Percentiles rank a stretch among this genome's conserved stretches.
These are phyloP conservation scores for Eragrostis tef DNA, from an alignment of 202 grass and related monocot genomes.

Conservation along the genomic window DNA sequence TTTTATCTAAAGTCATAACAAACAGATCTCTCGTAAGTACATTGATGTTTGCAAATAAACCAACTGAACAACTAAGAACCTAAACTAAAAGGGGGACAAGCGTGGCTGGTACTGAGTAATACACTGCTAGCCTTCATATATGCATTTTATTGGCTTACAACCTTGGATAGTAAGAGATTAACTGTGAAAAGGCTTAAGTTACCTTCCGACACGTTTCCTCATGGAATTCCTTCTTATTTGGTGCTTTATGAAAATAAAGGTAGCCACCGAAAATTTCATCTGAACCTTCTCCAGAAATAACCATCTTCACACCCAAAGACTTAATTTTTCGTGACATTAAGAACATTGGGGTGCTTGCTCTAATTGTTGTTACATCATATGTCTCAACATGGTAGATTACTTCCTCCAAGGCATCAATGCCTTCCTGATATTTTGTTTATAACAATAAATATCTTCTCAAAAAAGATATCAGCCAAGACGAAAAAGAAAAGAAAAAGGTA, in stretches of 20 bases:
- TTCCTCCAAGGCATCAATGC: constrained; percentile 95
- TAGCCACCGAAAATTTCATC: constrained; percentile 98
- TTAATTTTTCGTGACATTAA: constrained; percentile 99
- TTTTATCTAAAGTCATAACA: constrained; percentile 76
- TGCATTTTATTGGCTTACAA: neutral
- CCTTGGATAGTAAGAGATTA: constrained; percentile 20
- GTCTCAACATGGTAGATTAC: constrained; percentile 93
- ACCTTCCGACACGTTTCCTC: constrained; percentile 93
- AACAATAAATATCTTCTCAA: constrained; percentile 20
- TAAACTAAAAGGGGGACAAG: constrained; percentile 1
- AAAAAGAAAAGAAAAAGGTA: constrained; percentile 34
- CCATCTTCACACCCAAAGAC: constrained; percentile 98
- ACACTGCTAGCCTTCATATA: neutral
- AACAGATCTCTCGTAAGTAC: constrained; percentile 22
- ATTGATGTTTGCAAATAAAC: neutral
- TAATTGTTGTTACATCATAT: constrained; percentile 93
- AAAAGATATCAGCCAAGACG: neutral
- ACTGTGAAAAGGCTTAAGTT: neutral
- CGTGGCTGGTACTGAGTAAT: neutral
- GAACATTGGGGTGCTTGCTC: constrained; percentile 98
- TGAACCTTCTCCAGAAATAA: constrained; percentile 97
- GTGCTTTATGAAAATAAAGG: constrained; percentile 98
- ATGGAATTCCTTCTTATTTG: constrained; percentile 97
- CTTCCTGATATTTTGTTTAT: constrained; percentile 64
- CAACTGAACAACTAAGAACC: neutral